Conservation (phyloP, 169 alveolate species). For the Cyclospora cayetanensis region DNA sequence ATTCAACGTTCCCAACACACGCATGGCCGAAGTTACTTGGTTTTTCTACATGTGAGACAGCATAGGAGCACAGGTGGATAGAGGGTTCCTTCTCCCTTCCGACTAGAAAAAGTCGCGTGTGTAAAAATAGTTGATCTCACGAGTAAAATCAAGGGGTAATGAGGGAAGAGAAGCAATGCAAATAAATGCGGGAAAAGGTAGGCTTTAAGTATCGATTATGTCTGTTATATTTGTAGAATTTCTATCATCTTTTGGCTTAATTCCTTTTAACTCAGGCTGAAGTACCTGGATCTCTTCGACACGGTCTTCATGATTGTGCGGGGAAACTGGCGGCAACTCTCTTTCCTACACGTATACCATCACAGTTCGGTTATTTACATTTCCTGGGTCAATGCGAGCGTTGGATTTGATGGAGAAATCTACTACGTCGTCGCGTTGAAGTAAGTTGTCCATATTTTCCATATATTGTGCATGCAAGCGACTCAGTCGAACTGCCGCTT, state of each 20-base stretch:
- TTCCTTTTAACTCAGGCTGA: constrained; percentile 51
- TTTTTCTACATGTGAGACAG: constrained; percentile 13
- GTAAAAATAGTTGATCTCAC: no score
- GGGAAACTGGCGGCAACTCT: constrained; percentile 78
- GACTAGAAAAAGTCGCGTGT: no score
- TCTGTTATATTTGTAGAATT: neutral
- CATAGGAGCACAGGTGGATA: neutral
- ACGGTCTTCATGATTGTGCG: constrained; percentile 74
- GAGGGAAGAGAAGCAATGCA: no score
- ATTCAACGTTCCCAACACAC: neutral
- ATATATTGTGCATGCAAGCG: no score
- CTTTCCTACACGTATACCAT: constrained; percentile 80
- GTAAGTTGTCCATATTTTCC: no score
- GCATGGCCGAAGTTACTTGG: constrained; percentile 51
- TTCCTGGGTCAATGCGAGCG: constrained; percentile 79
- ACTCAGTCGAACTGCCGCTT: no score
- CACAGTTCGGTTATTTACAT: constrained; percentile 77
- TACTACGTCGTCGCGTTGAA: constrained; percentile 75
- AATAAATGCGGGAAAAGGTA: no score
- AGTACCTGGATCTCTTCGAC: constrained; percentile 75
- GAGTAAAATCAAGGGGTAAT: no score
- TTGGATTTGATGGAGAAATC: constrained; percentile 81
- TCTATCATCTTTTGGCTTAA: neutral
- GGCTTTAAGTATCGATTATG: neutral
- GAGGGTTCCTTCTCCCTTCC: neutral